These are phyloP conservation scores for Neopestalotiopsis sp. DNA, from an alignment of 2,329 filamentous ascomycete genomes.

Conservation along the genomic window DNA sequence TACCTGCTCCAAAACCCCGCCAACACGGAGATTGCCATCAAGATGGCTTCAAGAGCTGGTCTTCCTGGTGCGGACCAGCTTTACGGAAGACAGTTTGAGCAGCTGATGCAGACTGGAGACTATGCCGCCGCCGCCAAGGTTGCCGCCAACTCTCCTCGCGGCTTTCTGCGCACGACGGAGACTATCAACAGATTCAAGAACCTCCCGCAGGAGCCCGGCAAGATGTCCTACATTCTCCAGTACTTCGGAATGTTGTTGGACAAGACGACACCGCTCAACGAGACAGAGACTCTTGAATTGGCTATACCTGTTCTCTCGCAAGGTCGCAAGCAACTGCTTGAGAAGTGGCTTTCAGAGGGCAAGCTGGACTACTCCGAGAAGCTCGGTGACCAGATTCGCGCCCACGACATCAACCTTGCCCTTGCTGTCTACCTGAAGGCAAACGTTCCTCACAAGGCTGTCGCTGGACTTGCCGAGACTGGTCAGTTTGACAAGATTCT, in stretches of 20 bases:
- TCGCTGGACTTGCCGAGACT: slow-evolving; percentile 92
- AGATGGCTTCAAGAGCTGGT: slow-evolving; percentile 91
- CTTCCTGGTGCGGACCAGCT: slow-evolving; percentile 93
- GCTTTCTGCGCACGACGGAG: slow-evolving; percentile 90
- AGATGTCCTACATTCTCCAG: slow-evolving; percentile 93
- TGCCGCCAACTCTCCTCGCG: slow-evolving; percentile 93
- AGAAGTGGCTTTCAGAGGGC: slow-evolving; percentile 97
- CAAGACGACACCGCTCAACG: slow-evolving; percentile 84
- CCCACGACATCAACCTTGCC: slow-evolving; percentile 87
- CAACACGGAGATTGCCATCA: slow-evolving; percentile 91
- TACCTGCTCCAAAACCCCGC: slow-evolving; percentile 97
- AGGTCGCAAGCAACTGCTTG: slow-evolving; percentile 91
- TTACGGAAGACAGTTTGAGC: slow-evolving; percentile 91
- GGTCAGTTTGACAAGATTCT: slow-evolving; percentile 97
- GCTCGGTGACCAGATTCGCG: slow-evolving; percentile 89
- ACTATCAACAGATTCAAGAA: slow-evolving; percentile 95
- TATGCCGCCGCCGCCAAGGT: slow-evolving; percentile 92
- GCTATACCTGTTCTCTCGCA: slow-evolving; percentile 91
- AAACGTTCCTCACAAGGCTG: slow-evolving; percentile 89
- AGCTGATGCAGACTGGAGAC: slow-evolving; percentile 78
- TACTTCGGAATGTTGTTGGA: slow-evolving; percentile 98
- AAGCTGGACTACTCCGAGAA: slow-evolving; percentile 97
- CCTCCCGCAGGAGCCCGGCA: slow-evolving; percentile 77
- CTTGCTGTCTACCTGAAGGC: slow-evolving; percentile 89
- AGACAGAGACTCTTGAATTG: slow-evolving; percentile 91